Percentiles rank a stretch among this genome's conserved stretches.
phyloP scores from a whole-genome alignment of 2,329 filamentous ascomycete genomes.

The Lasiodiplodia gonubiensis region DNA sequence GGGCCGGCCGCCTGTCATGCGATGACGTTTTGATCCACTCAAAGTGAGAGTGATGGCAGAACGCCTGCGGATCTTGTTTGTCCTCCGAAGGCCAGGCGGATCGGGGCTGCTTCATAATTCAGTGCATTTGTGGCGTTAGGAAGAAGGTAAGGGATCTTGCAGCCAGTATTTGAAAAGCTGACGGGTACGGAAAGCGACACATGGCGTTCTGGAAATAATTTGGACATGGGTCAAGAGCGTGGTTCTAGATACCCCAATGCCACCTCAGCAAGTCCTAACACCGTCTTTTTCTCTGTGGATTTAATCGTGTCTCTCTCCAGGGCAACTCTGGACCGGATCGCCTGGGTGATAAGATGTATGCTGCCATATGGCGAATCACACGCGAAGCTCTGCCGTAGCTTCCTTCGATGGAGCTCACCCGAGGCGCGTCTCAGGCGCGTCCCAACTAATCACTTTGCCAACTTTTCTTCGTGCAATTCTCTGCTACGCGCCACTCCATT shows the following conservation, averaged over 20 bases:
- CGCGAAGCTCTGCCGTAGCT: not conserved
- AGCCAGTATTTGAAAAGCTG: not conserved
- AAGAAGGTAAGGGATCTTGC: constrained; percentile 4
- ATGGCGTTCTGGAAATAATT: constrained; percentile 4
- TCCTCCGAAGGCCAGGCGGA: too few species aligned
- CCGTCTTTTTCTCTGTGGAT: too few species aligned
- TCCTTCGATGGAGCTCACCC: too few species aligned
- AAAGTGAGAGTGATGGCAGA: not conserved
- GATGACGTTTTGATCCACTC: constrained; percentile 58
- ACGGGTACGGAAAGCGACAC: not conserved
- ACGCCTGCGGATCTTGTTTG: not conserved
- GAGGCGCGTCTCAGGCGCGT: not conserved
- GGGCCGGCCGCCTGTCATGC: constrained; percentile 87
- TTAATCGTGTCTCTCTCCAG: not conserved
- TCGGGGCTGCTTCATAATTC: not conserved
- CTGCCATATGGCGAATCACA: not conserved
- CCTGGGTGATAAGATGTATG: not conserved
- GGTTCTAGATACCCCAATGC: constrained; percentile 19
- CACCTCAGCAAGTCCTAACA: not conserved
- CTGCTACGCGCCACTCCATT: not conserved
- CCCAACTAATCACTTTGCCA: not conserved
- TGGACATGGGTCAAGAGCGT: constrained; percentile 16
- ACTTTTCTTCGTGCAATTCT: not conserved
- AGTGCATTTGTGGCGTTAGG: not conserved
- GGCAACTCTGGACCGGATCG: not conserved